Evolutionary conservation across 139 green algal genomes (phyloP).

Genomic region (Marvania coccoides): DNA sequence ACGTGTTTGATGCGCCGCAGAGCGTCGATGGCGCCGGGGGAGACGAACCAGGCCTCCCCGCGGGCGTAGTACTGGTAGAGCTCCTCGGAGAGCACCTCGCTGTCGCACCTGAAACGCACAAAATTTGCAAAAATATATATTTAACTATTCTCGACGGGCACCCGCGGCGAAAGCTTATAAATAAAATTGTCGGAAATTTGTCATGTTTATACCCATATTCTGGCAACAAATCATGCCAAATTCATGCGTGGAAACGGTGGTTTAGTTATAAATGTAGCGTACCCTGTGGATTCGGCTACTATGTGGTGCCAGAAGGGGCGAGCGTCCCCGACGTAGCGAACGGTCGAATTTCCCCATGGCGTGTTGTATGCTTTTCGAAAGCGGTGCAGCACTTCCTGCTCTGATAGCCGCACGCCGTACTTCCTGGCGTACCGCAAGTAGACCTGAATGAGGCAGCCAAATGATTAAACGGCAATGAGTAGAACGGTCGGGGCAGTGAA

Average conservation of each 20-base stretch:
- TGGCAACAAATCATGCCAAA: too few relatives aligned
- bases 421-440: constrained; percentile 47
- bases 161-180: too few relatives aligned
- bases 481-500: background rate
- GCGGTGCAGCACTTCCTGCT: constrained; percentile 45
- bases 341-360: constrained; percentile 43
- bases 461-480: background rate
- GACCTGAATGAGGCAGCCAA: constrained; percentile 25
- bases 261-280: too few relatives aligned
- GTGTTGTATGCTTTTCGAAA: constrained; percentile 66
- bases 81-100: constrained; percentile 36
- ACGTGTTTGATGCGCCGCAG: constrained; percentile 40
- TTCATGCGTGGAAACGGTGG: too few relatives aligned
- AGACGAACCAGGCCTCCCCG: constrained; percentile 43
- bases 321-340: constrained; percentile 68
- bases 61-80: constrained; percentile 62
- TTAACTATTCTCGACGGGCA: too few relatives aligned
- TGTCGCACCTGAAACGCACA: too few relatives aligned
- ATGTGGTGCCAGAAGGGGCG: constrained; percentile 62
- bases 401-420: constrained; percentile 40
- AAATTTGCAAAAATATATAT: too few relatives aligned
- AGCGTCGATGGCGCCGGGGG: constrained; percentile 38
- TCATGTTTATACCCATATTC: too few relatives aligned
- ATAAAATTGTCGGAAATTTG: too few relatives aligned
- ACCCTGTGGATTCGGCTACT: constrained; percentile 42